Evolutionary conservation across 2,329 filamentous ascomycete species (phyloP), one percentile per base, ranked within the genome.

Genomic region (Clarireedia hainanense): DNA sequence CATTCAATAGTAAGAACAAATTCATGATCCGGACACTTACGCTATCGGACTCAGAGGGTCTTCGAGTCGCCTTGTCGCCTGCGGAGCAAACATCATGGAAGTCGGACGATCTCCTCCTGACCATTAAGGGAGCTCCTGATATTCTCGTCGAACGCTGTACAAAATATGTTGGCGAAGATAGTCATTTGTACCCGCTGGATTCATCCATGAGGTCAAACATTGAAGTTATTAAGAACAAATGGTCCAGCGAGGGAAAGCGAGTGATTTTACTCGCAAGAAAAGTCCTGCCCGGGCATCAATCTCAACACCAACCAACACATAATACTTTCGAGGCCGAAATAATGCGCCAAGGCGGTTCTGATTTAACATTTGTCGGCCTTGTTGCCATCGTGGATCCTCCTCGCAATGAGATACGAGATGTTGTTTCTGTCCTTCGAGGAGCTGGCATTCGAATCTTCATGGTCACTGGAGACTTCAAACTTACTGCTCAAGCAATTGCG

Each of bases 1-100:
- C 84, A 0, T 91, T 91, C 69, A 90, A 89, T 72, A 88, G 85
- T 72, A 88, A 88, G 74, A 90, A 90, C 72, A 91, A 91, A 70
- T 90, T 83, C 67, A 90, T 89, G 81, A 79, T 90, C 51, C 78
- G 81, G 23, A 61, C 62, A 84, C 80, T 62, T 75, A 80, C 27
- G 74, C 85, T 49, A 83, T 78, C 4, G 67, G 52, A 63, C 4
- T 27, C 43, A 9, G 27, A 45, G 24, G 61, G 59, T 12, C 43
- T 60, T 12, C 9, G 49, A 34, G 7, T 57, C 17, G 59, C 56
- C 7, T 47, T 62, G 23, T 51, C 59, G 50, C 42, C 50, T 5
- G 36, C 30, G 5, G 58, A 62, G 34, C 50, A 52, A 24, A 37
- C 36, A n/a, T 15, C 40, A 36, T 61, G 57, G 57, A 45, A 30